Percentiles rank a stretch among this genome's conserved stretches.
These are phyloP conservation scores for Ceratopteris richardii DNA, from an alignment of 75 land plant species.

Conservation along the genomic window DNA sequence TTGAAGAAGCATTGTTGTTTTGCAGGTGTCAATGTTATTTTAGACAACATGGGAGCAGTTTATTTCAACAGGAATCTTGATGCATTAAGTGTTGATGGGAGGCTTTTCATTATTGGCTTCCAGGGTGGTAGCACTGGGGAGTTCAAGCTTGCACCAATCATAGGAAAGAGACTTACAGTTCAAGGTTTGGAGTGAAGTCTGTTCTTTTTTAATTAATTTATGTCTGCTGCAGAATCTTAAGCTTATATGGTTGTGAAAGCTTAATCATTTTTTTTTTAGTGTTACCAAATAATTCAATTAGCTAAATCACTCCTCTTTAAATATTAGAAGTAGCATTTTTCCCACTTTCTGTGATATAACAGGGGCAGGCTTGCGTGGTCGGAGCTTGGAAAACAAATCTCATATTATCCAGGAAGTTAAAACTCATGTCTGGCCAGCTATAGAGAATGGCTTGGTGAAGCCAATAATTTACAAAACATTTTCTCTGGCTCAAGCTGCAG, in stretches of 20 bases:
- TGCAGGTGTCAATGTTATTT: conserved; percentile 89
- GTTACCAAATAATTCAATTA: too few species aligned
- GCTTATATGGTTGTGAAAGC: too few species aligned
- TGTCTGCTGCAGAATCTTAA: too few species aligned
- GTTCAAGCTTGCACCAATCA: conserved; percentile 31
- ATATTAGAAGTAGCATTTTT: too few species aligned
- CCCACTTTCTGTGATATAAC: neutral
- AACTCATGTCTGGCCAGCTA: conserved; percentile 86
- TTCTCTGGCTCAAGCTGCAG: conserved; percentile 57
- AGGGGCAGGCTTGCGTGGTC: conserved; percentile 72
- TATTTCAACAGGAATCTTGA: conserved; percentile 75
- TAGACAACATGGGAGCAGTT: conserved; percentile 71
- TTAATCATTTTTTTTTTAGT: too few species aligned
- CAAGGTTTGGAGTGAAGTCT: conserved; percentile 60
- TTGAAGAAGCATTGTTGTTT: neutral
- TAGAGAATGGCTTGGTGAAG: conserved; percentile 66
- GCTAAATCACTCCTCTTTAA: too few species aligned
- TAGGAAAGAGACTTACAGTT: conserved; percentile 71
- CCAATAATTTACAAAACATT: conserved; percentile 55
- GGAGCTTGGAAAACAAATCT: conserved; percentile 63
- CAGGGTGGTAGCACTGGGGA: conserved; percentile 52
- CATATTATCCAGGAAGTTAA: conserved; percentile 59
- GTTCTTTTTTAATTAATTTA: too few species aligned
- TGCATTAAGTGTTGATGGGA: conserved; percentile 66
- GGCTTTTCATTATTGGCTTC: conserved; percentile 81